A percentile compares a stretch with the other conserved stretches of the same genome.
Conservation (phyloP, 2,329 filamentous ascomycete species). For the Aspergillus neotritici region DNA sequence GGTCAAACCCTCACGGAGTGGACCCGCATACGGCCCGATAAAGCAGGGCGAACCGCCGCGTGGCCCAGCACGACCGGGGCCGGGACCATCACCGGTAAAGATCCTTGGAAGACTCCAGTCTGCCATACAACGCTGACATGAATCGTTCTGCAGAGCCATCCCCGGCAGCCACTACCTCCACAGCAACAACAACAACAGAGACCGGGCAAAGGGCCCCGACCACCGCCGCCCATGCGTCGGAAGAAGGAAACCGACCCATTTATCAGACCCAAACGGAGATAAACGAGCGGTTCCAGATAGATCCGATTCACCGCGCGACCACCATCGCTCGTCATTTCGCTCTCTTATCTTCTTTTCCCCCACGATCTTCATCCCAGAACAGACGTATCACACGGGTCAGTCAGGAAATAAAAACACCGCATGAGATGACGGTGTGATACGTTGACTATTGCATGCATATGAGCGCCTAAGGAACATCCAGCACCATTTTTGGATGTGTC, state of each 20-base stretch:
- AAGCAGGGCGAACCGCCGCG: slow-evolving; percentile 12
- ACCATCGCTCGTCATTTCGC: neutral
- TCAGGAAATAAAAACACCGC: neutral
- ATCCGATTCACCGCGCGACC: neutral
- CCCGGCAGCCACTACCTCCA: slow-evolving; percentile 12
- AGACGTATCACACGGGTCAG: neutral
- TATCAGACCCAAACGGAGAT: slow-evolving; percentile 37
- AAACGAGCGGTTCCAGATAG: slow-evolving; percentile 6
- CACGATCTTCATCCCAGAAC: neutral
- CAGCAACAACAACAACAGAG: no score
- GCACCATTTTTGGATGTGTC: no score
- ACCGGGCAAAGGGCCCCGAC: slow-evolving; percentile 17
- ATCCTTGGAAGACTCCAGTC: no score
- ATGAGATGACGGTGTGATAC: neutral
- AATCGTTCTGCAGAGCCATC: slow-evolving; percentile 12
- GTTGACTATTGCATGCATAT: slow-evolving; percentile 7
- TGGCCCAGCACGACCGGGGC: slow-evolving; percentile 12
- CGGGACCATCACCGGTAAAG: slow-evolving; percentile 18
- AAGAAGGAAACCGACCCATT: slow-evolving; percentile 39
- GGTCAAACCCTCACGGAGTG: slow-evolving; percentile 37
- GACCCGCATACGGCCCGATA: slow-evolving; percentile 25
- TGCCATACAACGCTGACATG: slow-evolving; percentile 10
- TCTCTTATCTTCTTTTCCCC: neutral
- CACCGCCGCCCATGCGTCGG: slow-evolving; percentile 31
- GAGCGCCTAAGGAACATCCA: neutral